phyloP scores from a whole-genome alignment of 2,329 filamentous ascomycete genomes.

The Endoconidiophora polonica region DNA sequence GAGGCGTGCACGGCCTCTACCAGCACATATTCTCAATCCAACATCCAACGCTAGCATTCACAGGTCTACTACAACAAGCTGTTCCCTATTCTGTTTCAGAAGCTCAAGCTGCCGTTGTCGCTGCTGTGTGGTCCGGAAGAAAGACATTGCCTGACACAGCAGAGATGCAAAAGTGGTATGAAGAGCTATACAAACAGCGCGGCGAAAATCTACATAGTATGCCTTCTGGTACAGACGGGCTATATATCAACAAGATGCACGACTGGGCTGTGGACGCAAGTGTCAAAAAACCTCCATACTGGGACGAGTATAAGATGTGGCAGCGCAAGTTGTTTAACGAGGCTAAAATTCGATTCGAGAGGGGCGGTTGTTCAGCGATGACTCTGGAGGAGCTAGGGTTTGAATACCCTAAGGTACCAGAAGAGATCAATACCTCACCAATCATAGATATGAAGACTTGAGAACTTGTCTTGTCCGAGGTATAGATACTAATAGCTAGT shows the following conservation, averaged over 20 bases:
- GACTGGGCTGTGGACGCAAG: constrained; percentile 39
- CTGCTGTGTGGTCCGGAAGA: constrained; percentile 59
- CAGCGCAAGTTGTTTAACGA: constrained; percentile 48
- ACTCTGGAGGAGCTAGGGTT: constrained; percentile 59
- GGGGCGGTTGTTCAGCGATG: constrained; percentile 45
- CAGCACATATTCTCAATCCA: constrained; percentile 62
- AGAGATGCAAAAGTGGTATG: constrained; percentile 58
- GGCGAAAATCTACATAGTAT: constrained; percentile 32
- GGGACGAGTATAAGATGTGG: constrained; percentile 59
- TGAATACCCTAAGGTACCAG: constrained; percentile 21
- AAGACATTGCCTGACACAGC: constrained; percentile 43
- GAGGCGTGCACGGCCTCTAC: constrained; percentile 55
- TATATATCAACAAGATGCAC: constrained; percentile 53
- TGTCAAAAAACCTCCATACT: constrained; percentile 46
- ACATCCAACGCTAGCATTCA: constrained; percentile 64
- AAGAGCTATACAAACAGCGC: constrained; percentile 33
- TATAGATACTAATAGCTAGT: too few species aligned
- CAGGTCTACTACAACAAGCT: constrained; percentile 61
- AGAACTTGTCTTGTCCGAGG: background rate
- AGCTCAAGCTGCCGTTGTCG: constrained; percentile 59
- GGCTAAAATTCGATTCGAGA: constrained; percentile 57
- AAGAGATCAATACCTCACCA: constrained; percentile 18
- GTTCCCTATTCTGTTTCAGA: constrained; percentile 77
- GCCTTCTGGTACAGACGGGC: constrained; percentile 41
- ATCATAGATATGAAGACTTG: background rate